Percentiles rank a stretch among this genome's conserved stretches.
phyloP scores from a whole-genome alignment of 2,329 filamentous ascomycete genomes.

The Hypoxylon sp. region DNA sequence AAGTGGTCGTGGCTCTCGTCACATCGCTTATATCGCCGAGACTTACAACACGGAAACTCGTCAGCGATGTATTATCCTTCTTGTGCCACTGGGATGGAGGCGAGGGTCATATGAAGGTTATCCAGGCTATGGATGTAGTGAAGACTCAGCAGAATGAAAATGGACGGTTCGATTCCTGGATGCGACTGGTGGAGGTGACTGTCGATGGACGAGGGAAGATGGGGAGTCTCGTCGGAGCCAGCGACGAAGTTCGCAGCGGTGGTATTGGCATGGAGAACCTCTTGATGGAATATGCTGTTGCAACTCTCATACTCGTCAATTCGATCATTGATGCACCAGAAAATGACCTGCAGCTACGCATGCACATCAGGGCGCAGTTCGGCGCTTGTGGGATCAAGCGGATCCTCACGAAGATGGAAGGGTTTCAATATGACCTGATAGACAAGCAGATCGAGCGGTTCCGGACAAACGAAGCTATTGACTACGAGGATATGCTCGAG shows the following conservation, averaged over 20 bases:
- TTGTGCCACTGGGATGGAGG: conserved; percentile 92
- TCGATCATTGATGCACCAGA: conserved; percentile 95
- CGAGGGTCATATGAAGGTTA: conserved; percentile 90
- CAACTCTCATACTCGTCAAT: conserved; percentile 94
- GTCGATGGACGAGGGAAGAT: conserved; percentile 98
- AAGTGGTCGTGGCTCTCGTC: conserved; percentile 88
- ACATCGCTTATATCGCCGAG: conserved; percentile 90
- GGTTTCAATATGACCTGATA: conserved; percentile 97
- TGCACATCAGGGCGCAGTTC: conserved; percentile 96
- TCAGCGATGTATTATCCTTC: conserved; percentile 96
- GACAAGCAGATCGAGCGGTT: conserved; percentile 98
- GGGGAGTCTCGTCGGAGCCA: conserved; percentile 96
- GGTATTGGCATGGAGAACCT: conserved; percentile 99
- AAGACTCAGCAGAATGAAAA: conserved; percentile 91
- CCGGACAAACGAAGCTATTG: conserved; percentile 93
- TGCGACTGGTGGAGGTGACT: conserved; percentile 97
- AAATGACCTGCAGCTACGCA: conserved; percentile 87
- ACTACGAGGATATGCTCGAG: conserved; percentile 97
- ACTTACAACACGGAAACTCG: conserved; percentile 90
- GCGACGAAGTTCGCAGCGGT: conserved; percentile 93
- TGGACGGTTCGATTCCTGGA: conserved; percentile 97
- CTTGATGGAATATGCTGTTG: conserved; percentile 98
- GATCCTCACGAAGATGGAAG: conserved; percentile 96
- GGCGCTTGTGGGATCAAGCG: conserved; percentile 95
- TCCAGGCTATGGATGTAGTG: conserved; percentile 92